Percentiles rank a stretch among this genome's conserved stretches.
These are phyloP conservation scores for Serendipita vermifera DNA, from an alignment of 768 basidiomycete species.

Conservation along the genomic window DNA sequence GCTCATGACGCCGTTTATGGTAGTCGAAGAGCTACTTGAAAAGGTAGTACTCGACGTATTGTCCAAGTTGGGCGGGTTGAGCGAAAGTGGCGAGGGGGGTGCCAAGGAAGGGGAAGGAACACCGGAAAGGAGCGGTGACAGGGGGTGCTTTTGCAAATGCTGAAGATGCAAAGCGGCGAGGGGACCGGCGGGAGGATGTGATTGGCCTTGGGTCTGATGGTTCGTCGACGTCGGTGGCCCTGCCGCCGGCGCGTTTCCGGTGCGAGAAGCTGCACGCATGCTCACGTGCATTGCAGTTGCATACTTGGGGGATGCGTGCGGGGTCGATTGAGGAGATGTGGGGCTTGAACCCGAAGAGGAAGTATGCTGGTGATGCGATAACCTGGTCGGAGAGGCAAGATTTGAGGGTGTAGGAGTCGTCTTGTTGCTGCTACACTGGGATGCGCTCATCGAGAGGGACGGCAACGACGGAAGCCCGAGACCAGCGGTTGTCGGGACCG, in stretches of 20 bases:
- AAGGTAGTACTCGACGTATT: background rate
- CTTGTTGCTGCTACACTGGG: background rate
- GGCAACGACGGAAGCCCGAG: background rate
- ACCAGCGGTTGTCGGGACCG: background rate
- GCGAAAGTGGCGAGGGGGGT: constrained; percentile 5
- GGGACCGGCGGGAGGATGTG: background rate
- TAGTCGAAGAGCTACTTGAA: background rate
- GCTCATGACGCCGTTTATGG: background rate
- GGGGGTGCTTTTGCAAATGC: constrained; percentile 5
- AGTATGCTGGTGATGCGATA: background rate
- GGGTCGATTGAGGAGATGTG: background rate
- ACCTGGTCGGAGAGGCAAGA: background rate
- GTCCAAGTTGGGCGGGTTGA: background rate
- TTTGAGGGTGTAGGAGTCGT: background rate
- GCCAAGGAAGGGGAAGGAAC: background rate
- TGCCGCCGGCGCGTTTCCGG: background rate
- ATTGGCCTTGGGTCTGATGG: background rate
- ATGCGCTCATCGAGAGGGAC: background rate
- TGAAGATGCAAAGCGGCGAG: background rate
- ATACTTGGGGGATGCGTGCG: constrained; percentile 4
- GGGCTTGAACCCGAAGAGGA: background rate
- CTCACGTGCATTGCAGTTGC: background rate
- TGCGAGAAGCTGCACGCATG: background rate
- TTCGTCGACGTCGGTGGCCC: background rate
- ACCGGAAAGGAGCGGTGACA: background rate